A percentile compares a stretch with the other conserved stretches of the same genome.
Conservation (phyloP, 192 early-diverging fungal genomes). For the Pilaira anomala region DNA sequence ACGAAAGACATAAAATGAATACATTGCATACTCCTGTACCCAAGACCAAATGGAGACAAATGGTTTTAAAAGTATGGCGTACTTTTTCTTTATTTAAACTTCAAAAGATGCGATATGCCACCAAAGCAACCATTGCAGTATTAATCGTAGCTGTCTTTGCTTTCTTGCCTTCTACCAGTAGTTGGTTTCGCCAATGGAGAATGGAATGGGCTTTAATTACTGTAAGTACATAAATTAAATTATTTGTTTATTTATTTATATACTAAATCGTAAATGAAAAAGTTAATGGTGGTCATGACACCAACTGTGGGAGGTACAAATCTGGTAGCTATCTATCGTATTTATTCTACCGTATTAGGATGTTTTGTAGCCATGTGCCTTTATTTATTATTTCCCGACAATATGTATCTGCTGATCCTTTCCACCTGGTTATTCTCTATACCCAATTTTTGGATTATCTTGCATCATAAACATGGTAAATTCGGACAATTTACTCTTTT, state of each 20-base stretch:
- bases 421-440: constrained; percentile 59
- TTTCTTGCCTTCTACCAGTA: constrained; percentile 54
- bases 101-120: constrained; percentile 69
- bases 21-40: constrained; percentile 62
- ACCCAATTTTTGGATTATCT: constrained; percentile 64
- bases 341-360: constrained; percentile 69
- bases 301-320: constrained; percentile 82
- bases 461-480: constrained; percentile 63
- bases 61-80: constrained; percentile 57
- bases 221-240: constrained; percentile 29
- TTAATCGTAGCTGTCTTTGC: constrained; percentile 60
- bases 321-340: constrained; percentile 62
- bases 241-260: neutral
- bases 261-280: neutral
- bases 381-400: constrained; percentile 49
- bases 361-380: constrained; percentile 57
- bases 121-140: constrained; percentile 64
- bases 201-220: constrained; percentile 79
- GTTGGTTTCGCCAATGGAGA: constrained; percentile 56
- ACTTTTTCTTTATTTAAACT: constrained; percentile 55
- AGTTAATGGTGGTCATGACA: constrained; percentile 74
- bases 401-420: constrained; percentile 39
- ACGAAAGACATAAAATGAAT: constrained; percentile 32
- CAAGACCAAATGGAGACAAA: constrained; percentile 38
- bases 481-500: constrained; percentile 78